Conservation (phyloP, 495 filamentous ascomycete genomes). For the Aspergillus bridgeri region DNA sequence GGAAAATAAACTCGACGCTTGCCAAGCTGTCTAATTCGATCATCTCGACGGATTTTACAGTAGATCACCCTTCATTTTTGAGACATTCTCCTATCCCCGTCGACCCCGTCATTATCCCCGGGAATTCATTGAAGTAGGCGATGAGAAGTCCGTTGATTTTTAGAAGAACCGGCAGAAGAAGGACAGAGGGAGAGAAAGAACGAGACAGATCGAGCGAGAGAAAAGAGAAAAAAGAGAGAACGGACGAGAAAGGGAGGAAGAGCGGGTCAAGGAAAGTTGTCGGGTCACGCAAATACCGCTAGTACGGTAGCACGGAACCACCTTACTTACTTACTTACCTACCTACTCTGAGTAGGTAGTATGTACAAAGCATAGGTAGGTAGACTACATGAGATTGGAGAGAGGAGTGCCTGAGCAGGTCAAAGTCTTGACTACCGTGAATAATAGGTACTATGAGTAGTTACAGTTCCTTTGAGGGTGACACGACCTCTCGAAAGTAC, state of each 20-base stretch:
- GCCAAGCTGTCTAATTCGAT: not conserved
- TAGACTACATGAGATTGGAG: not conserved
- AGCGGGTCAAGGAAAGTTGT: not conserved
- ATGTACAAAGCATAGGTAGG: not conserved
- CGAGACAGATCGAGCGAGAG: not conserved
- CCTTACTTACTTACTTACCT: too few relatives aligned
- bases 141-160: too few relatives aligned
- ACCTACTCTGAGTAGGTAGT: too few relatives aligned
- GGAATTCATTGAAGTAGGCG: too few relatives aligned
- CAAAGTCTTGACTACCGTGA: too few relatives aligned
- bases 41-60: not conserved
- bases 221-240: not conserved
- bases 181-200: not conserved
- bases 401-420: not conserved
- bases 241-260: not conserved
- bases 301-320: not conserved
- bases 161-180: not conserved
- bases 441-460: not conserved
- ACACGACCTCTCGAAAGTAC: constrained; percentile 1
- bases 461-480: not conserved
- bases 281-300: not conserved
- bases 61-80: not conserved
- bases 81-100: not conserved
- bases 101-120: not conserved
- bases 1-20: not conserved